Evolutionary conservation across 1,284 basidiomycete genomes (phyloP), one percentile per base, ranked within the genome.

Genomic region (Malassezia sp.): DNA sequence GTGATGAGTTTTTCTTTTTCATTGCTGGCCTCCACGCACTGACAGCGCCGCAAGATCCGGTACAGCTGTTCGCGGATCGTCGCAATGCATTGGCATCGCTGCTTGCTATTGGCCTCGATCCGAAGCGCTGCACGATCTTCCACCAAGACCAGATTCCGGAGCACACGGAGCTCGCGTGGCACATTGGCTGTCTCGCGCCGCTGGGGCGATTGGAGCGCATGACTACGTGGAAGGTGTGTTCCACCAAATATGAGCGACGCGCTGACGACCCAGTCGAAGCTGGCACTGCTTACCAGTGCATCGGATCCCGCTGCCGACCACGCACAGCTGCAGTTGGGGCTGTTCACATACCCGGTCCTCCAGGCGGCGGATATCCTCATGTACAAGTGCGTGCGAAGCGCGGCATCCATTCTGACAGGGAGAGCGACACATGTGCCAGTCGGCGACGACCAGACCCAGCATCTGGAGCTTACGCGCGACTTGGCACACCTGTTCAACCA

Each of bases 381-480:
- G 1, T 95, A 95, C 70, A 79, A 77, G 84, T 84, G 59, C 46
- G 76, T 60, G n/a, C 5, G 6, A 4, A 11, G 5, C n/a, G n/a
- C n/a, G n/a, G n/a, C n/a, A n/a, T 24, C n/a, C n/a, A n/a, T 32
- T 29, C 35, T 31, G 30, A 34, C 23, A 18, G 4, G 10, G 49
- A 88, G 85, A 59, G 79, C 87, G 2, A 93, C 88, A 0, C 84
- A 90, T 67, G 85, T 96, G 0, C 90, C 90, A 0, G 88, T 95
- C 2, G 90, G 90, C 18, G 87, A 95, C 62, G 90, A 96, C 67
- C 90, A 95, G 70, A 79, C 80, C 27, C 90, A 96, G 72, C 90
- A 96, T 61, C 77, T 95, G 22, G 88, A 93, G 67, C 78, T 96
- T 1, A 77, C 80, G 21, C 78, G 87, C 28, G 86, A 90, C 62